phyloP scores from a whole-genome alignment of 2,329 filamentous ascomycete genomes.

The Aspergillus hiratsukae region DNA sequence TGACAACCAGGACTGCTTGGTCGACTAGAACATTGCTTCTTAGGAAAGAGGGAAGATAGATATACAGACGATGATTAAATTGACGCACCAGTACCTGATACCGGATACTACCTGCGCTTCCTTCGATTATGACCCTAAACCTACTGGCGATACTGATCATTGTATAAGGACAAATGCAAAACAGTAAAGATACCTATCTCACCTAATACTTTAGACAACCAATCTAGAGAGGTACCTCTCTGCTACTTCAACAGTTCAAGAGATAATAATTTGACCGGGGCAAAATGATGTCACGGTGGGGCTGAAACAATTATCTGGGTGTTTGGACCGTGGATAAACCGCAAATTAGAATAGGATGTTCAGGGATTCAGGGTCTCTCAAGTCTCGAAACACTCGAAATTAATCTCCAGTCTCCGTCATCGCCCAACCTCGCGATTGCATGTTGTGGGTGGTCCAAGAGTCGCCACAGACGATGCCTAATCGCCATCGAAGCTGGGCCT shows the following conservation, averaged over 20 bases:
- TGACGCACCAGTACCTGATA: too few species aligned
- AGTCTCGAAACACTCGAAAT: neutral
- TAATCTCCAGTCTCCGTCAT: neutral
- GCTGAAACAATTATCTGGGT: neutral
- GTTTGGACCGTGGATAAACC: neutral
- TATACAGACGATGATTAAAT: too few species aligned
- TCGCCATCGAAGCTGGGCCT: neutral
- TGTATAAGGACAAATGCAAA: neutral
- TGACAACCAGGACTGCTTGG: too few species aligned
- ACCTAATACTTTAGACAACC: neutral
- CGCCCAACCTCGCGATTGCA: neutral
- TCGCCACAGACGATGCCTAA: neutral
- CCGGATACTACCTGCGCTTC: too few species aligned
- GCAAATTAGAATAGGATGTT: neutral
- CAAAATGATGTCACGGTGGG: neutral
- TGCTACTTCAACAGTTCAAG: neutral
- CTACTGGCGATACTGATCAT: too few species aligned
- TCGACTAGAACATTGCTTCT: neutral
- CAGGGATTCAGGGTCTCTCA: neutral
- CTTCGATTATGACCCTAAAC: too few species aligned
- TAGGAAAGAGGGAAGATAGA: too few species aligned
- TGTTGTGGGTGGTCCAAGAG: neutral
- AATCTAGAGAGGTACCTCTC: neutral
- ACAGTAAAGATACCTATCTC: neutral
- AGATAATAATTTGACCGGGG: neutral